phyloP scores from a whole-genome alignment of 331 rosid genomes.

The Quercus tomentella region DNA sequence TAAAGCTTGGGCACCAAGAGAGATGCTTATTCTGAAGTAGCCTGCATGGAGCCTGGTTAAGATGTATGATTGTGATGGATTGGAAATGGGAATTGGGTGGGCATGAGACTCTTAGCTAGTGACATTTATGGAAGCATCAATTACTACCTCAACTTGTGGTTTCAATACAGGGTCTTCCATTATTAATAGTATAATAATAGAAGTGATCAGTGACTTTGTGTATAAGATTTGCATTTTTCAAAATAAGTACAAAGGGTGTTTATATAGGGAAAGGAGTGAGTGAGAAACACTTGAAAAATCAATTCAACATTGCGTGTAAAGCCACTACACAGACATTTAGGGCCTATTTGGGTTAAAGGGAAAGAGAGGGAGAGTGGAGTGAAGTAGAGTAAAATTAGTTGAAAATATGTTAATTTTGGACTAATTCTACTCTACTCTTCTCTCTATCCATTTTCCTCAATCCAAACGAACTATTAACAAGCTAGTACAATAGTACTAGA shows the following conservation, averaged over 20 bases:
- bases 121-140: neutral
- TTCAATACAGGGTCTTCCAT: neutral
- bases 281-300: neutral
- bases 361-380: rapidly evolving
- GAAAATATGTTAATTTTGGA: too few relatives aligned
- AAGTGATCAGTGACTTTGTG: neutral
- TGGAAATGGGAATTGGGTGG: conserved; percentile 2
- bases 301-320: neutral
- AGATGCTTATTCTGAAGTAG: conserved; percentile 42
- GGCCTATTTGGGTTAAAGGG: too few relatives aligned
- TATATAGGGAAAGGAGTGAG: neutral
- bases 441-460: rapidly evolving
- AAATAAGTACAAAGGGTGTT: neutral
- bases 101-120: conserved; percentile 12
- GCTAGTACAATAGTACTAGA: too few relatives aligned
- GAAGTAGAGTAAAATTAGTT: too few relatives aligned
- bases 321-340: too few relatives aligned
- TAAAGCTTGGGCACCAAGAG: conserved; percentile 49
- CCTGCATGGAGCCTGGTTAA: conserved; percentile 39
- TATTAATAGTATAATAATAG: neutral
- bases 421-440: too few relatives aligned
- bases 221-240: neutral
- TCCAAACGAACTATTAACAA: too few relatives aligned
- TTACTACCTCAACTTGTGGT: neutral
- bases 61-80: conserved; percentile 14